These are phyloP conservation scores for Agarophyton chilense DNA, from an alignment of 23 red algal genomes.

Conservation along the genomic window DNA sequence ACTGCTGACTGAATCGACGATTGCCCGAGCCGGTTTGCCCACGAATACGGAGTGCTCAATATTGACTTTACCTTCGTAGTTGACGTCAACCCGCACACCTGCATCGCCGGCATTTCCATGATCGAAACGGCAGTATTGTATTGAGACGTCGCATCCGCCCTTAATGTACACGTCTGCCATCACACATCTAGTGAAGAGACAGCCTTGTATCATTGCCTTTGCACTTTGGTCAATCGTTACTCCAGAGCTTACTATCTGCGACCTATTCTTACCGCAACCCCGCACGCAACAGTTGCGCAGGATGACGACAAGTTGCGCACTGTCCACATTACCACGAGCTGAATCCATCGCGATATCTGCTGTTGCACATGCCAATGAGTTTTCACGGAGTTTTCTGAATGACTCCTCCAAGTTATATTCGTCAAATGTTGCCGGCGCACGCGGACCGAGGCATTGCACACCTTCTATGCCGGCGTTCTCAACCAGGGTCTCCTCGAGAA, in stretches of 20 bases:
- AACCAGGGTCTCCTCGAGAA: neutral
- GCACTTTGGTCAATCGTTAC: constrained; percentile 25
- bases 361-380: neutral
- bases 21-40: neutral
- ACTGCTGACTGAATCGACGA: neutral
- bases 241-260: constrained; percentile 11
- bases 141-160: constrained; percentile 18
- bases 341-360: neutral
- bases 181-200: neutral
- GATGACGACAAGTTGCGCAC: constrained; percentile 20
- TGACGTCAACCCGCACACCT: constrained; percentile 27
- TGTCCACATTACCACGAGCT: neutral
- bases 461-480: constrained; percentile 10
- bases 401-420: neutral
- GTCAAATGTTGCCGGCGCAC: neutral
- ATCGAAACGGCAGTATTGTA: constrained; percentile 9
- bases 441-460: constrained; percentile 28
- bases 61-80: constrained; percentile 22
- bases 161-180: constrained; percentile 28
- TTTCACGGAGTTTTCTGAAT: neutral
- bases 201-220: constrained; percentile 14
- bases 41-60: constrained; percentile 13
- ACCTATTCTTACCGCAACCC: neutral
- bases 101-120: constrained; percentile 26
- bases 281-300: constrained; percentile 22